These are phyloP conservation scores for Hypomontagnella submonticulosa DNA, from an alignment of 495 filamentous ascomycete species.

Conservation along the genomic window DNA sequence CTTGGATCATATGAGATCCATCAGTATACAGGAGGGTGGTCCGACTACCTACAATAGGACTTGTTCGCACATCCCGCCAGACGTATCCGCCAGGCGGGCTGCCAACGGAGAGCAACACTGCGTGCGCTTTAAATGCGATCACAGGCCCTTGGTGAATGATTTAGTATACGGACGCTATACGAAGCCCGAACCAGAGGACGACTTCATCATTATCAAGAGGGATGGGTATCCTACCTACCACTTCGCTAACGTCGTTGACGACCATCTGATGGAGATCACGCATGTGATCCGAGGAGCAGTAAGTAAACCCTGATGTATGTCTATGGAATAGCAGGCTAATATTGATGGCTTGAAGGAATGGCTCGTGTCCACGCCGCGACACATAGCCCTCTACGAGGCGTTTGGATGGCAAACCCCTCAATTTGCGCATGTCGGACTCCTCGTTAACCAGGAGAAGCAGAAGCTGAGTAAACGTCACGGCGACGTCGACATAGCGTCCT, in stretches of 20 bases:
- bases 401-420: slow-evolving; percentile 86
- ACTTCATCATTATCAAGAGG: slow-evolving; percentile 85
- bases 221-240: slow-evolving; percentile 96
- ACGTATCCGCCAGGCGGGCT: slow-evolving; percentile 75
- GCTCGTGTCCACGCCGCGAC: slow-evolving; percentile 92
- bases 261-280: slow-evolving; percentile 92
- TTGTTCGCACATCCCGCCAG: slow-evolving; percentile 72
- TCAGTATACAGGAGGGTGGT: slow-evolving; percentile 67
- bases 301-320: slow-evolving; percentile 43
- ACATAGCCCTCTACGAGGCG: slow-evolving; percentile 85
- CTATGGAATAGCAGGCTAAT: slow-evolving; percentile 4
- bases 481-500: slow-evolving; percentile 75
- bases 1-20: slow-evolving; percentile 69
- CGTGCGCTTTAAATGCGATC: slow-evolving; percentile 74
- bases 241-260: slow-evolving; percentile 96
- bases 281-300: slow-evolving; percentile 91
- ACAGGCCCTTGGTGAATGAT: slow-evolving; percentile 72
- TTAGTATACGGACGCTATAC: slow-evolving; percentile 77
- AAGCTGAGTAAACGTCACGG: slow-evolving; percentile 91
- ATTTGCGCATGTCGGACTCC: slow-evolving; percentile 90
- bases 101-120: slow-evolving; percentile 76
- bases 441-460: slow-evolving; percentile 76
- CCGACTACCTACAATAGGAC: slow-evolving; percentile 80
- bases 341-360: slow-evolving; percentile 80
- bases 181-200: slow-evolving; percentile 52